Conservation (phyloP, 352 stramenopile genomes). For the Phytophthora ramorum region DNA sequence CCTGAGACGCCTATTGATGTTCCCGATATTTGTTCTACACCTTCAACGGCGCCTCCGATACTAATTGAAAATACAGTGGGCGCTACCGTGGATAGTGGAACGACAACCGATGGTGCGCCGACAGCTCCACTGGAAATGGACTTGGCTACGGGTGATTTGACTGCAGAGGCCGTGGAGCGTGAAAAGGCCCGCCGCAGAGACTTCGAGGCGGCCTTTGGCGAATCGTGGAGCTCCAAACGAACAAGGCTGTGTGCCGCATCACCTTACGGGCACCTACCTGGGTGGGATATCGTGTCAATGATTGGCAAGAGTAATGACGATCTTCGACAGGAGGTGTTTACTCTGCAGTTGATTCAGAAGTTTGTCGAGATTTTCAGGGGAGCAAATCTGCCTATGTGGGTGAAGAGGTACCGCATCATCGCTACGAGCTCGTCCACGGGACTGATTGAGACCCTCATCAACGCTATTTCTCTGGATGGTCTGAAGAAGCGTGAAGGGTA, state of each 20-base stretch:
- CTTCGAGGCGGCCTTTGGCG: slow-evolving; percentile 92
- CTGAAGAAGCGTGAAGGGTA: slow-evolving; percentile 97
- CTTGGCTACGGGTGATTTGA: slow-evolving; percentile 59
- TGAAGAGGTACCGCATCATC: slow-evolving; percentile 98
- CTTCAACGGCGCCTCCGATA: slow-evolving; percentile 42
- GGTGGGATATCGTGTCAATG: slow-evolving; percentile 96
- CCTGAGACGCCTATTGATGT: slow-evolving; percentile 80
- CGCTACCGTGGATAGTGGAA: slow-evolving; percentile 1
- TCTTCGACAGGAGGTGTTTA: slow-evolving; percentile 99
- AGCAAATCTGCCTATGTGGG: slow-evolving; percentile 94
- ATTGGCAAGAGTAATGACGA: slow-evolving; percentile 99
- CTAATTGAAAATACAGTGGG: slow-evolving; percentile 22
- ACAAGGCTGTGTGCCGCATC: slow-evolving; percentile 89
- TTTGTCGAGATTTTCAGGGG: slow-evolving; percentile 97
- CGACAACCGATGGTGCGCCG: slow-evolving; percentile 5
- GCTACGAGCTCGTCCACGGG: slow-evolving; percentile 95
- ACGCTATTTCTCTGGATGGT: slow-evolving; percentile 98
- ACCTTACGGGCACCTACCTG: slow-evolving; percentile 86
- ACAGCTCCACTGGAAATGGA: slow-evolving; percentile 63
- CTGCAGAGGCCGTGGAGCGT: slow-evolving; percentile 80
- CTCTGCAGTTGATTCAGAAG: slow-evolving; percentile 97
- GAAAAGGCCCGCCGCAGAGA: slow-evolving; percentile 85
- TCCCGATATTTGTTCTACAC: slow-evolving; percentile 59
- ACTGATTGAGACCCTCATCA: slow-evolving; percentile 97
- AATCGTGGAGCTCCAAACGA: slow-evolving; percentile 96